These are phyloP conservation scores for Boletus sp. DNA, from an alignment of 768 basidiomycete species.

Conservation along the genomic window DNA sequence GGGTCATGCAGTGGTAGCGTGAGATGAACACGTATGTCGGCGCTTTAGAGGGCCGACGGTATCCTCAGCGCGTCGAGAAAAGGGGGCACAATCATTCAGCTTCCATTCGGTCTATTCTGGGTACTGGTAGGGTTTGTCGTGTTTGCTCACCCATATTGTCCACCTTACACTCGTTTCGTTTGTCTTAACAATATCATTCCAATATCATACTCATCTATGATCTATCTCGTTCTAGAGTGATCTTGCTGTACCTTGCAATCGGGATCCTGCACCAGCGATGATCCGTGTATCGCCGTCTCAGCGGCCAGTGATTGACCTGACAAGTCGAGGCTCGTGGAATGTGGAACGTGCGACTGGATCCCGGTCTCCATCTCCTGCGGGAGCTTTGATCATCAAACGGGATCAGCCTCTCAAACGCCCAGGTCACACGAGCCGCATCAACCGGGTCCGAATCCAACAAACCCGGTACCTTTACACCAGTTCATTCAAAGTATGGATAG, in stretches of 20 bases:
- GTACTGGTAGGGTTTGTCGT: not conserved
- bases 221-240: not conserved
- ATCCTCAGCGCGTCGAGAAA: not conserved
- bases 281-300: slow-evolving; percentile 5
- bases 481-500: not conserved
- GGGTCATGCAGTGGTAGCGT: slow-evolving; percentile 29
- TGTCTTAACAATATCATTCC: not conserved
- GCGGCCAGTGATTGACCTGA: not conserved
- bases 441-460: not conserved
- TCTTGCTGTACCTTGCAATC: not conserved
- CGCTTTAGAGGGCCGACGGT: not conserved
- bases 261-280: not conserved
- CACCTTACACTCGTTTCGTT: not conserved
- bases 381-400: not conserved
- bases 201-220: not conserved
- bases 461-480: not conserved
- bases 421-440: not conserved
- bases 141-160: not conserved
- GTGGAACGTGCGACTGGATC: not conserved
- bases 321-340: not conserved
- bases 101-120: not conserved
- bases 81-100: not conserved
- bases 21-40: not conserved
- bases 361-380: not conserved
- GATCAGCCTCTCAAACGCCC: not conserved